Evolutionary conservation across 345 rosid genomes (phyloP), one percentile per base, ranked within the genome.

Genomic region (Eutrema heterophyllum): DNA sequence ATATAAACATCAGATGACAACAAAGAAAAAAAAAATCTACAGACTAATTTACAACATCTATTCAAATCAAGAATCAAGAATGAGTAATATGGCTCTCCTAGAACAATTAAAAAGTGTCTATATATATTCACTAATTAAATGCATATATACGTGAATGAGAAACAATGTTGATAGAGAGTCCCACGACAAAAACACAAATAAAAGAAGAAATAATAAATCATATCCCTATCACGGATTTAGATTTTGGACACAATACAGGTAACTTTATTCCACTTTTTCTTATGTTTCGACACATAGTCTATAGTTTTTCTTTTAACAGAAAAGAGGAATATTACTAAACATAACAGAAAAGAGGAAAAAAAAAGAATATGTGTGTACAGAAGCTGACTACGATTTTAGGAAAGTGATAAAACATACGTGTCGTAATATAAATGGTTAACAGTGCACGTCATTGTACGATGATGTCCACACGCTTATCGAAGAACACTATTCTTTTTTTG

Each of bases 371-470:
- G 38, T 56, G 16, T 46, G 5, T 26, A 50, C 49, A 41, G 24
- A 68, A 68, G 54, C 55, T 33, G 64, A 68, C 79, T 43, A 29
- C 3, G 56, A 41, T 60, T 68, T 66, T 12, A 43, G 67, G 33
- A 4, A 68, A 35, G 33, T 15, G n/a, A 5, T 30, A 68, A 35
- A 45, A 26, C 40, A 52, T 43, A 27, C 63, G 70, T 75, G 79
- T 59, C 64, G 5, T 43, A 8, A 13, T 15, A 30, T 6, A 7
- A 52, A 52, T 75, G 49, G 68, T 35, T 52, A 14, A 2, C n/a
- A 39, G 3, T 51, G 68, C 68, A 43, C 48, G 48, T 67, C 54
- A 75, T 13, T 41, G 79, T 75, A 75, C 79, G 74, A 75, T 61
- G 69, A 30, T 60, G 74, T 68, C 36, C 69, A 75, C 79, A 43